Conservation (phyloP, 257 asterid species). For the Cordia subcordata region DNA sequence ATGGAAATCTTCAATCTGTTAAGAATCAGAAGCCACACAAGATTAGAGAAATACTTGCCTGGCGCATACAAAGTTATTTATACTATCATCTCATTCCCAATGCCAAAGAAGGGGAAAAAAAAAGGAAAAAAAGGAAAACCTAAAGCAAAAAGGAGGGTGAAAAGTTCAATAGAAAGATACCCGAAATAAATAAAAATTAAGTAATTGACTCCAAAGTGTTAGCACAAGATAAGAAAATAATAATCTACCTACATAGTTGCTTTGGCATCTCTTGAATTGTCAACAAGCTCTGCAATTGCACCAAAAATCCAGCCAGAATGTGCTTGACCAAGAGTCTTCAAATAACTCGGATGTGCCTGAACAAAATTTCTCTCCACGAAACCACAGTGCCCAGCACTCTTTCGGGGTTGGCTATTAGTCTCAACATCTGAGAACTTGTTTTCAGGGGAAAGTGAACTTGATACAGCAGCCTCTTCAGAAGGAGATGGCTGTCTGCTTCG, state of each 20-base stretch:
- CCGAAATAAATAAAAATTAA: neutral
- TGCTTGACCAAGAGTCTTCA: conserved; percentile 70
- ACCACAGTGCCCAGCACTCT: conserved; percentile 16
- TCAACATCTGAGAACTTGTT: conserved; percentile 23
- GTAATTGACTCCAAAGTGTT: neutral
- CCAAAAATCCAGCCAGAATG: conserved; percentile 90
- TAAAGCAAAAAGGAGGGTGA: neutral
- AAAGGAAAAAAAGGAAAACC: neutral
- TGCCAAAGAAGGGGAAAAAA: too few species aligned
- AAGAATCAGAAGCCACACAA: too few species aligned
- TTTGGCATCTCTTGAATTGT: conserved; percentile 79
- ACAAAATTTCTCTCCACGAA: conserved; percentile 42
- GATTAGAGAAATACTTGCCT: conserved; percentile 8
- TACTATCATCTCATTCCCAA: too few species aligned
- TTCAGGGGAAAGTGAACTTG: conserved; percentile 30
- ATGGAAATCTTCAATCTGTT: conserved; percentile 56
- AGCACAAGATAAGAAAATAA: conserved; percentile 1
- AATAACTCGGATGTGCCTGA: conserved; percentile 61
- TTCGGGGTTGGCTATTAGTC: conserved; percentile 21
- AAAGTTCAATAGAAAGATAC: neutral
- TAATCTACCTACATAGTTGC: conserved; percentile 53
- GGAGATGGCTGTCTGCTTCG: conserved; percentile 9
- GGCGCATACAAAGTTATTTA: too few species aligned
- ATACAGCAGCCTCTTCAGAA: conserved; percentile 38
- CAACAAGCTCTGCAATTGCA: conserved; percentile 83